A percentile compares a stretch with the other conserved stretches of the same genome.
These are phyloP conservation scores for Lachnellula suecica DNA, from an alignment of 2,329 filamentous ascomycete species.

Conservation along the genomic window DNA sequence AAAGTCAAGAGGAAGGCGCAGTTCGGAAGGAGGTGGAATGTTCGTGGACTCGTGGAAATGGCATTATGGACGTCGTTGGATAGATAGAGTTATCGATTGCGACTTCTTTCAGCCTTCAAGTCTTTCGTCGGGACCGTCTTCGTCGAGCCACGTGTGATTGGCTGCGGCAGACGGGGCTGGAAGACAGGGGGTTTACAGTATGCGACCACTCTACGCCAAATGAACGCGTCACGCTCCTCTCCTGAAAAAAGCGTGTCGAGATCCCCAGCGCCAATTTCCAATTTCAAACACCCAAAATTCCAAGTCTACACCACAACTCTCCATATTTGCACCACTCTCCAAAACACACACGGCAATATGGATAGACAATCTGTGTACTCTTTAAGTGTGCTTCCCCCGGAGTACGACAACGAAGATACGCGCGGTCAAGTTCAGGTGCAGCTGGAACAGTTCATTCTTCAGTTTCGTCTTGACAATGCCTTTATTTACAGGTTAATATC, in stretches of 20 bases:
- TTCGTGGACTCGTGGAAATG: not conserved
- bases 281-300: not conserved
- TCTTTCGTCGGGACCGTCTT: not conserved
- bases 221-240: conserved; percentile 5
- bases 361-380: conserved; percentile 88
- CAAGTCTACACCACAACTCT: not conserved
- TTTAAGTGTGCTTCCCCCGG: conserved; percentile 74
- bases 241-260: not conserved
- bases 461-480: conserved; percentile 89
- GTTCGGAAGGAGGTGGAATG: not conserved
- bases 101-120: conserved; percentile 1
- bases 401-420: conserved; percentile 61
- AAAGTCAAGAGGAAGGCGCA: not conserved
- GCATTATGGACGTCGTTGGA: not conserved
- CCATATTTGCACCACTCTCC: not conserved
- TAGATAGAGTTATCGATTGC: not conserved
- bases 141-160: not conserved
- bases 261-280: not conserved
- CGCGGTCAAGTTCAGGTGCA: conserved; percentile 72
- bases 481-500: conserved; percentile 87
- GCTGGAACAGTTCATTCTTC: conserved; percentile 87
- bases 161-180: not conserved
- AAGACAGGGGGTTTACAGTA: not conserved
- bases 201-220: conserved; percentile 15
- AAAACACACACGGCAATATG: conserved; percentile 48